A percentile compares a stretch with the other conserved stretches of the same genome.
These are phyloP conservation scores for Epichloe uncinata DNA, from an alignment of 2,329 filamentous ascomycete genomes.

Conservation along the genomic window DNA sequence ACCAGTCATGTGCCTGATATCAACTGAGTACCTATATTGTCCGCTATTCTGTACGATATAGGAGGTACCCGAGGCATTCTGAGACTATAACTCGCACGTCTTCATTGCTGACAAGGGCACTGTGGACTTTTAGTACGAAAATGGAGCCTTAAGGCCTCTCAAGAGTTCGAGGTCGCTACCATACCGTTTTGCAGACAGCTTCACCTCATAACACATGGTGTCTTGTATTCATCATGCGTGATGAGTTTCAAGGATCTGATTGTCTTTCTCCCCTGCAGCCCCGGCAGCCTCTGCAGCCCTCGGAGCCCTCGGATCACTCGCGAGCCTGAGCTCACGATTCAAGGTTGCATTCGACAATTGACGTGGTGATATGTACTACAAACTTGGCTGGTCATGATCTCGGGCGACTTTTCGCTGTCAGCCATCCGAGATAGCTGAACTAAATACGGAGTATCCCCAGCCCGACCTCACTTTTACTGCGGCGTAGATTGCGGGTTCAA, in stretches of 20 bases:
- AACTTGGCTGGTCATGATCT: neutral
- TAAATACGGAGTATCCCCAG: neutral
- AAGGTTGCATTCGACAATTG: neutral
- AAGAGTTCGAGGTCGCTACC: no score
- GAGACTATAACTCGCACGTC: no score
- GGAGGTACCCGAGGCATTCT: no score
- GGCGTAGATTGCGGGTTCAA: neutral
- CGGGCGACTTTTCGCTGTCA: neutral
- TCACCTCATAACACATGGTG: no score
- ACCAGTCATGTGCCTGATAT: no score
- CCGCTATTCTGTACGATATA: no score
- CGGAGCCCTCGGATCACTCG: neutral
- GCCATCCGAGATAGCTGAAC: neutral
- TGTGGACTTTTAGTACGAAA: no score
- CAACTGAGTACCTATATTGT: no score
- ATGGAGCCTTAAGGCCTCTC: no score
- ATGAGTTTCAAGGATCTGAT: neutral
- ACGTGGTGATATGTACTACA: neutral
- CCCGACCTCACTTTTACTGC: neutral
- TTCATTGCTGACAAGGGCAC: no score
- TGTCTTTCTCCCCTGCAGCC: neutral
- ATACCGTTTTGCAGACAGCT: no score
- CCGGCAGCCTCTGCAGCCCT: neutral
- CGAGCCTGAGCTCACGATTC: neutral
- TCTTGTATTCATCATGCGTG: no score